These are phyloP conservation scores for Prunus mongolica DNA, from an alignment of 306 rosid species.

Conservation along the genomic window DNA sequence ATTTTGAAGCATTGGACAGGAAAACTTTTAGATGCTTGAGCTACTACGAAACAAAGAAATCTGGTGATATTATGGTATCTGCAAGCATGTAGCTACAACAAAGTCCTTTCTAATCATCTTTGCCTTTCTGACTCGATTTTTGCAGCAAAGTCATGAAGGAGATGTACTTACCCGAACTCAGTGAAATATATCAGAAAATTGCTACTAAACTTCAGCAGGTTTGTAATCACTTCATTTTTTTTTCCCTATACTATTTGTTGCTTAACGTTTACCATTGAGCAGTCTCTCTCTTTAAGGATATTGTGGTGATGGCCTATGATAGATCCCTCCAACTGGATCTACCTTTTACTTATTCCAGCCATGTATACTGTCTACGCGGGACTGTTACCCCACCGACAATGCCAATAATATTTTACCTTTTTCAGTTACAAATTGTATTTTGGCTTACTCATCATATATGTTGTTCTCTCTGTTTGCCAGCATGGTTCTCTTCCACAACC, in stretches of 20 bases:
- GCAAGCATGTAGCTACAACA: not conserved
- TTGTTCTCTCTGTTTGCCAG: constrained; percentile 33
- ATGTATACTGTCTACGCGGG: not conserved
- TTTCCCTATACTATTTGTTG: not conserved
- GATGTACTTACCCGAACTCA: constrained; percentile 45
- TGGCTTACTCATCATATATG: constrained; percentile 5
- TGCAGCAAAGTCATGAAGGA: constrained; percentile 73
- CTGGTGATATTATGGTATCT: not conserved
- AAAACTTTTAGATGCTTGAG: not conserved
- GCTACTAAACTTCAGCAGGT: constrained; percentile 61
- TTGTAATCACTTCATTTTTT: constrained; percentile 12
- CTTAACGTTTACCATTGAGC: not conserved
- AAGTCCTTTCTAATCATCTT: not conserved
- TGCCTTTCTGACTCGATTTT: constrained; percentile 20
- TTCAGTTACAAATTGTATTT: not conserved
- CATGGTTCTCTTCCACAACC: constrained; percentile 57
- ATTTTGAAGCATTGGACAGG: not conserved
- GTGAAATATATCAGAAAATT: constrained; percentile 54
- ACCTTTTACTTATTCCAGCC: not conserved
- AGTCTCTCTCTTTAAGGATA: constrained; percentile 6
- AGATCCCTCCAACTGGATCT: too few relatives aligned
- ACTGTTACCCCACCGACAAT: not conserved
- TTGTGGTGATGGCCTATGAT: too few relatives aligned
- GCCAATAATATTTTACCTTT: not conserved
- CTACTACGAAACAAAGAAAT: not conserved